phyloP scores from a whole-genome alignment of 2,329 filamentous ascomycete species.

The Trichoderma breve region DNA sequence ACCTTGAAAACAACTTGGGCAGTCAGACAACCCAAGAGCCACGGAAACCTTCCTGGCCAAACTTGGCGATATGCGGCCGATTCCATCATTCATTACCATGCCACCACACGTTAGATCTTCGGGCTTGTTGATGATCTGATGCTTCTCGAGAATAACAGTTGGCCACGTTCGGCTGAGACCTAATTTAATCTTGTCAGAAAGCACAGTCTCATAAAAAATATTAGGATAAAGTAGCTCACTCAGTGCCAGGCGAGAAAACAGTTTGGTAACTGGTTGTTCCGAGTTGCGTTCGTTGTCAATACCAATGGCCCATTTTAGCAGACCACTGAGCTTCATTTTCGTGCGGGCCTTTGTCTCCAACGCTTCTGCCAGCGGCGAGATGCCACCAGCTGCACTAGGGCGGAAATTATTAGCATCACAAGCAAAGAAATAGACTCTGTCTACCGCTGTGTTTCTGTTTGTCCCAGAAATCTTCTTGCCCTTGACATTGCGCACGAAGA shows the following conservation, averaged over 20 bases:
- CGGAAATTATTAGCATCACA: conserved; percentile 47
- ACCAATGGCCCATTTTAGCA: conserved; percentile 55
- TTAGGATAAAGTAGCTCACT: conserved; percentile 37
- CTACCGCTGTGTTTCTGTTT: conserved; percentile 23
- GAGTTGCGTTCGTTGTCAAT: conserved; percentile 41
- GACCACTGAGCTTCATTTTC: conserved; percentile 37
- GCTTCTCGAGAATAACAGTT: conserved; percentile 43
- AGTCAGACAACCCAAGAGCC: conserved; percentile 48
- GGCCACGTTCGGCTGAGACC: conserved; percentile 52
- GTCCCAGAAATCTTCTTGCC: conserved; percentile 34
- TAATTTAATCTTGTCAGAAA: conserved; percentile 27
- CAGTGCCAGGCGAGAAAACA: conserved; percentile 57
- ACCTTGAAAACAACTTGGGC: conserved; percentile 66
- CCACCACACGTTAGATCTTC: conserved; percentile 38
- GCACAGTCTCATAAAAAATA: too few species aligned
- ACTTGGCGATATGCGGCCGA: conserved; percentile 61
- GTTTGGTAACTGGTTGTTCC: conserved; percentile 50
- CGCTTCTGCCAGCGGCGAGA: conserved; percentile 30
- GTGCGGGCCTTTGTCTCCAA: conserved; percentile 26
- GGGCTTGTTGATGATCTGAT: conserved; percentile 44
- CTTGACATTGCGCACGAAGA: conserved; percentile 44
- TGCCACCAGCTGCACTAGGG: not conserved
- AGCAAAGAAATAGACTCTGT: conserved; percentile 53
- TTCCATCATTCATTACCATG: conserved; percentile 65
- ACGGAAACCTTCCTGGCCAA: conserved; percentile 54